Conservation (phyloP, 805 yeast genomes). For the Metahyphopichia silvanorum region DNA sequence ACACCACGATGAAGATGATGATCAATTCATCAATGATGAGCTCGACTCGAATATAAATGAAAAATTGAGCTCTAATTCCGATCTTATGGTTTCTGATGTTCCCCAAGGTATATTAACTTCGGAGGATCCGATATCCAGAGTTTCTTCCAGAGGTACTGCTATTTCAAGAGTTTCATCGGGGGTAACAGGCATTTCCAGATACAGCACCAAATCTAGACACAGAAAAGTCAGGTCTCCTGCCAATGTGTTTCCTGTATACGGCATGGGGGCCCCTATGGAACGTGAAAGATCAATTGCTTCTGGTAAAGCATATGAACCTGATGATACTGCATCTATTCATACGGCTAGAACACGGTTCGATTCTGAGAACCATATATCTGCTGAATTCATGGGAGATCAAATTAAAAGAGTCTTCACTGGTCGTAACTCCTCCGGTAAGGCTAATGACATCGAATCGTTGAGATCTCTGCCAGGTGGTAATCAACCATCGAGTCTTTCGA, state of each 20-base stretch:
- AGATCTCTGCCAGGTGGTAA: too few relatives aligned
- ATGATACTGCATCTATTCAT: not conserved
- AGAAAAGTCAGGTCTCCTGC: conserved; percentile 49
- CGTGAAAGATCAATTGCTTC: conserved; percentile 58
- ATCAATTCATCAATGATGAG: conserved; percentile 7
- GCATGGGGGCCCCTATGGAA: conserved; percentile 65
- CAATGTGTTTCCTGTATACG: conserved; percentile 77
- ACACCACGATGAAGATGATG: conserved; percentile 7
- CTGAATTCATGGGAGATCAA: conserved; percentile 19
- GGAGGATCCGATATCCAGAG: conserved; percentile 5
- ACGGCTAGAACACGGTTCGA: not conserved
- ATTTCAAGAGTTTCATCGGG: too few relatives aligned
- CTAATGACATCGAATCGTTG: too few relatives aligned
- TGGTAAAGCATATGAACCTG: conserved; percentile 6
- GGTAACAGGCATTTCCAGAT: conserved; percentile 7
- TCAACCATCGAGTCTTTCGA: too few relatives aligned
- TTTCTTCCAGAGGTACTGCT: conserved; percentile 6
- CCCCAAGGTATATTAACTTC: conserved; percentile 1
- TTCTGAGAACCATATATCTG: conserved; percentile 9
- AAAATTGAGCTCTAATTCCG: not conserved
- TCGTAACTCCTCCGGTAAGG: too few relatives aligned
- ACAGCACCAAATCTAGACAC: conserved; percentile 3
- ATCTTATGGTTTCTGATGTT: not conserved
- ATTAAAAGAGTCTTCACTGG: conserved; percentile 14
- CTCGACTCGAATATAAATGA: not conserved